Evolutionary conservation across 2,329 filamentous ascomycete genomes (phyloP).

Genomic region (Diaporthe helianthi): DNA sequence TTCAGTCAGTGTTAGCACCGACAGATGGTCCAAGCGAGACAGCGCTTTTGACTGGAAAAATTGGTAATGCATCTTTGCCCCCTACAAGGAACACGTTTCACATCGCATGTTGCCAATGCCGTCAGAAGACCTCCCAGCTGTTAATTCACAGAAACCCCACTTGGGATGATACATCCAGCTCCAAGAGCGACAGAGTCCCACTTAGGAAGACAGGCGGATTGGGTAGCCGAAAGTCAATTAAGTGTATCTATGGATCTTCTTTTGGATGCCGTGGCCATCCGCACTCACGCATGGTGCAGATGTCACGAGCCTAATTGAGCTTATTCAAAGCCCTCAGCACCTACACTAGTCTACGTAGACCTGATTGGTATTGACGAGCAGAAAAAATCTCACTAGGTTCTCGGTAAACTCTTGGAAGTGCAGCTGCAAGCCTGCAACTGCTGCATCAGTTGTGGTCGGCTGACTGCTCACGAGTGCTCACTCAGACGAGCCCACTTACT

Average conservation of each 20-base stretch:
- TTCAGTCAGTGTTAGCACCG: background rate
- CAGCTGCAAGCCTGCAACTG: no score
- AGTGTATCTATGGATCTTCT: background rate
- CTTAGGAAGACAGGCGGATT: background rate
- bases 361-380: background rate
- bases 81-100: background rate
- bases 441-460: background rate
- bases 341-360: background rate
- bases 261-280: no score
- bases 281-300: background rate
- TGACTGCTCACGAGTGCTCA: background rate
- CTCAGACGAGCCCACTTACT: background rate
- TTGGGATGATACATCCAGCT: background rate
- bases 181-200: background rate
- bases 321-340: background rate
- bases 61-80: background rate
- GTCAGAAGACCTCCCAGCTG: no score
- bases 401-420: background rate
- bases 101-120: background rate
- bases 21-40: background rate
- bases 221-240: background rate
- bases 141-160: background rate
- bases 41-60: background rate
- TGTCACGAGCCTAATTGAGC: background rate
- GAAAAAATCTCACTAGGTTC: background rate